Evolutionary conservation across 495 filamentous ascomycete species (phyloP).

Genomic region (Glarea lozoyensis): DNA sequence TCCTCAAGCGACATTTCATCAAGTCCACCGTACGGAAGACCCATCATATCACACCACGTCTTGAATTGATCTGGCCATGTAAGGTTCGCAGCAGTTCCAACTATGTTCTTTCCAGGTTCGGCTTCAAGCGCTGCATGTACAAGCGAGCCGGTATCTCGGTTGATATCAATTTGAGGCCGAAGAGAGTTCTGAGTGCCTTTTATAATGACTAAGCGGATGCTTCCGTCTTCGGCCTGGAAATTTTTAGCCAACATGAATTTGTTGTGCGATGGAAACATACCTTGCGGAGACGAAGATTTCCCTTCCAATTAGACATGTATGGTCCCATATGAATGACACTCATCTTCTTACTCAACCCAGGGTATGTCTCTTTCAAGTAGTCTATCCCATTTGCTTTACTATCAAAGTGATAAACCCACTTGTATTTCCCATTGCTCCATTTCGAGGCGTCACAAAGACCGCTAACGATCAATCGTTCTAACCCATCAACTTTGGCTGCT

Average conservation of each 20-base stretch:
- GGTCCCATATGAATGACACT: constrained; percentile 3
- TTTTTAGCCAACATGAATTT: neutral
- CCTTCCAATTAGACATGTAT: constrained; percentile 13
- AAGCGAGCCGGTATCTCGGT: constrained; percentile 4
- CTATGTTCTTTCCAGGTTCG: constrained; percentile 7
- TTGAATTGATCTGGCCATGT: constrained; percentile 10
- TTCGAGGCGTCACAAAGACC: constrained; percentile 26
- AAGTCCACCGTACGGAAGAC: constrained; percentile 7
- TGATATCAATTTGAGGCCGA: constrained; percentile 5
- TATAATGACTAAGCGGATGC: constrained; percentile 3
- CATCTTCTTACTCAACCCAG: constrained; percentile 7
- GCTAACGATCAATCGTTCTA: constrained; percentile 36
- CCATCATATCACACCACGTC: constrained; percentile 6
- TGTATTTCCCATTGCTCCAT: constrained; percentile 26
- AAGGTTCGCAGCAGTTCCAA: constrained; percentile 6
- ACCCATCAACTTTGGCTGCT: constrained; percentile 28
- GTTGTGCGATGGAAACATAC: neutral
- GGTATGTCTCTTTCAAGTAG: constrained; percentile 9
- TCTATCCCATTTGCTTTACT: constrained; percentile 19
- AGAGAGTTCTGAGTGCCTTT: neutral
- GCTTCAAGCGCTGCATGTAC: constrained; percentile 7
- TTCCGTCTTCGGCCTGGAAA: constrained; percentile 4
- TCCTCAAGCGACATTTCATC: constrained; percentile 4
- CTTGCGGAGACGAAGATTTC: constrained; percentile 7
- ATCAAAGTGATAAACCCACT: constrained; percentile 32